Evolutionary conservation across 2,329 filamentous ascomycete genomes (phyloP).

Genomic region (Colletotrichum ledebouriae): DNA sequence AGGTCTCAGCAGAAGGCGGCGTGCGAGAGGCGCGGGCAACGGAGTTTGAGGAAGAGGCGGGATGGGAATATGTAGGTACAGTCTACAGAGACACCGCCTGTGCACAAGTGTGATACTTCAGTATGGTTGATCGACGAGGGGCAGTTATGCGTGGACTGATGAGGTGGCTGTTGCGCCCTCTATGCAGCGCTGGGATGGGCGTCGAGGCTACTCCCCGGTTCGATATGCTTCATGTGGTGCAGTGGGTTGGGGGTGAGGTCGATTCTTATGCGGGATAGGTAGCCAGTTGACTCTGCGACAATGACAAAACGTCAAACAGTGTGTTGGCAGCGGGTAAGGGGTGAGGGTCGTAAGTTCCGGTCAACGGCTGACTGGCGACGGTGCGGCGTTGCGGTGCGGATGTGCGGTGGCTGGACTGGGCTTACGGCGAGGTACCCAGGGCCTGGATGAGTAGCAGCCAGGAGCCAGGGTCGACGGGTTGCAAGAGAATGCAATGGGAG

Average conservation of each 20-base stretch:
- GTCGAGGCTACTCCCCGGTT: slow-evolving; percentile 19
- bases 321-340: slow-evolving; percentile 32
- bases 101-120: not conserved
- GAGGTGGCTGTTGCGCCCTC: slow-evolving; percentile 31
- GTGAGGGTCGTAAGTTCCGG: slow-evolving; percentile 17
- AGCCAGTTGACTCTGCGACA: slow-evolving; percentile 14
- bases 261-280: slow-evolving; percentile 27
- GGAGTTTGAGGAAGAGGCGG: not conserved
- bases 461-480: not conserved
- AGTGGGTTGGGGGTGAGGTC: slow-evolving; percentile 33
- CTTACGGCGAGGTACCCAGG: slow-evolving; percentile 22
- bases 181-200: slow-evolving; percentile 30
- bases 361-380: slow-evolving; percentile 29
- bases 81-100: slow-evolving; percentile 16
- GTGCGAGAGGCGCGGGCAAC: not conserved
- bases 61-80: slow-evolving; percentile 32
- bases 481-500: not conserved
- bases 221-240: slow-evolving; percentile 20
- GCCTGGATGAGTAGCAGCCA: not conserved
- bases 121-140: slow-evolving; percentile 24
- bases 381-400: slow-evolving; percentile 16
- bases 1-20: slow-evolving; percentile 4
- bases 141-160: slow-evolving; percentile 31
- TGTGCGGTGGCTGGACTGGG: slow-evolving; percentile 19
- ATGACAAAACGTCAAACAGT: slow-evolving; percentile 34